These are phyloP conservation scores for Trichoderma semiorbis DNA, from an alignment of 2,329 filamentous ascomycete genomes.

Conservation along the genomic window DNA sequence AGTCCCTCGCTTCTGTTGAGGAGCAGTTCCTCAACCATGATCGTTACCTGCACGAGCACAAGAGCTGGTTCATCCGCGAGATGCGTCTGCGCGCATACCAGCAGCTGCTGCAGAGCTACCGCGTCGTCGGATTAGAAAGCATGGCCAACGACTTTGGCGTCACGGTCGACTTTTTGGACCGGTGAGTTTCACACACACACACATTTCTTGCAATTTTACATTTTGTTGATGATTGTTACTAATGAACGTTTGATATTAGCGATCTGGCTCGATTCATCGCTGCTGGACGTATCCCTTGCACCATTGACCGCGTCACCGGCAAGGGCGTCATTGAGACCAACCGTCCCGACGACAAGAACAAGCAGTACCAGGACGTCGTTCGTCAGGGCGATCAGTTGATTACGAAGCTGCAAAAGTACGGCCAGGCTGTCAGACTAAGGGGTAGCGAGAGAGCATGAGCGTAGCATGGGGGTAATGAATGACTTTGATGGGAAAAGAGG, in stretches of 20 bases:
- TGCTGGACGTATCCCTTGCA: slow-evolving; percentile 88
- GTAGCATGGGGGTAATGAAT: not conserved
- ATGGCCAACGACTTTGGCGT: slow-evolving; percentile 98
- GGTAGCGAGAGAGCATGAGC: slow-evolving; percentile 84
- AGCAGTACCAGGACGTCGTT: slow-evolving; percentile 97
- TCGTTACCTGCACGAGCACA: slow-evolving; percentile 92
- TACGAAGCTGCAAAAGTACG: slow-evolving; percentile 99
- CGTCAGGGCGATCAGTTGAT: slow-evolving; percentile 97
- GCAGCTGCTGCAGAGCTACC: slow-evolving; percentile 94
- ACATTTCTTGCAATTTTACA: not conserved
- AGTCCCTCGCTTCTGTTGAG: slow-evolving; percentile 83
- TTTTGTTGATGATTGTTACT: not conserved
- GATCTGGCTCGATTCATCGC: slow-evolving; percentile 97
- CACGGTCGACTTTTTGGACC: slow-evolving; percentile 92
- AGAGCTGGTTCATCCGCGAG: slow-evolving; percentile 95
- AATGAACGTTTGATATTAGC: slow-evolving; percentile 41
- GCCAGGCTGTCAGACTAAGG: slow-evolving; percentile 88
- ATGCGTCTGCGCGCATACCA: slow-evolving; percentile 97
- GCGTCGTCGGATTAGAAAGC: slow-evolving; percentile 91
- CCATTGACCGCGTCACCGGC: slow-evolving; percentile 93
- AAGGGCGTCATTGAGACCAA: slow-evolving; percentile 98
- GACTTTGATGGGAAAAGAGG: not conserved
- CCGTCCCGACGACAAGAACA: slow-evolving; percentile 97
- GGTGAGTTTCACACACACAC: slow-evolving; percentile 52
- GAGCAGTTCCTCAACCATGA: slow-evolving; percentile 92